Conservation (phyloP, 1,284 basidiomycete genomes). For the Tilletia setariae region DNA sequence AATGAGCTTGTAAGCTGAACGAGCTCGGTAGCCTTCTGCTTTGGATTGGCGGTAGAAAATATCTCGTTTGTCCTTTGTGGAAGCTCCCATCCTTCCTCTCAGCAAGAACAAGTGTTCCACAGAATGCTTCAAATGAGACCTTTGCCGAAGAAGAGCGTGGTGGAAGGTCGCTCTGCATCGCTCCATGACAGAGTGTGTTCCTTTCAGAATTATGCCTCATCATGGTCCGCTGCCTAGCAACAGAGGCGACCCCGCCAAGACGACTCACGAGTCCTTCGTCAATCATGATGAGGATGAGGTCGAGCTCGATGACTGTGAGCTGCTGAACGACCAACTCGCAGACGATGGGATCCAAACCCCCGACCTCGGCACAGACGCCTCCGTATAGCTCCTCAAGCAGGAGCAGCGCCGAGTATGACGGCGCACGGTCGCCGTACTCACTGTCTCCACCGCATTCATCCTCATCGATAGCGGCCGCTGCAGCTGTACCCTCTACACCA, state of each 20-base stretch:
- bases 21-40: constrained; percentile 59
- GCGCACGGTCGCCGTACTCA: not conserved
- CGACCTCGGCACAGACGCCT: no score
- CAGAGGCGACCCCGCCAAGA: not conserved
- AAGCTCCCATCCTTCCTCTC: constrained; percentile 41
- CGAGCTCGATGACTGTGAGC: not conserved
- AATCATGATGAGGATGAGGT: not conserved
- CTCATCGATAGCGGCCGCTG: not conserved
- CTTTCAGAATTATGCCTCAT: not conserved
- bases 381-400: no score
- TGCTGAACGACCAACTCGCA: no score
- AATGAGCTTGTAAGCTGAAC: constrained; percentile 62
- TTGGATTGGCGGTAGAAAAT: constrained; percentile 60
- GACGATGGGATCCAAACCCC: no score
- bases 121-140: no score
- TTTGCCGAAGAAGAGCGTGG: no score
- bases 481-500: constrained; percentile 8
- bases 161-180: no score
- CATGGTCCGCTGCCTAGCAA: constrained; percentile 3
- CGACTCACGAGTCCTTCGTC: not conserved
- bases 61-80: constrained; percentile 58
- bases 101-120: no score
- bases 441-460: not conserved
- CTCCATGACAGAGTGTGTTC: no score
- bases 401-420: no score